Percentiles rank a stretch among this genome's conserved stretches.
phyloP scores from a whole-genome alignment of 768 basidiomycete species.

The Fomitopsis serialis region DNA sequence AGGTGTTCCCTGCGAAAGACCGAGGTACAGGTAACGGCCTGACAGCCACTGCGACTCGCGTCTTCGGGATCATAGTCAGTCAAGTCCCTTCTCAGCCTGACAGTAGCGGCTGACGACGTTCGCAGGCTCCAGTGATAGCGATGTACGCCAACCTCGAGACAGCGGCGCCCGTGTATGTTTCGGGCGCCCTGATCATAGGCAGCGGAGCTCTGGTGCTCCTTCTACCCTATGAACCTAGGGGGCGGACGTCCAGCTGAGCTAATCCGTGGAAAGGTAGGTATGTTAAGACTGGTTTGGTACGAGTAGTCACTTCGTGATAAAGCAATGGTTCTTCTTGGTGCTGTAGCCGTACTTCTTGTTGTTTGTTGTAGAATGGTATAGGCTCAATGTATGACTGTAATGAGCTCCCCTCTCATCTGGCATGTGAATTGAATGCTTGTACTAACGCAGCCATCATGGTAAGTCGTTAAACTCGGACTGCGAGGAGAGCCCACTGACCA shows the following conservation, averaged over 20 bases:
- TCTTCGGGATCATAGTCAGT: slow-evolving; percentile 67
- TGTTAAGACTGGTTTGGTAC: background rate
- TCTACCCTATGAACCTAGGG: slow-evolving; percentile 70
- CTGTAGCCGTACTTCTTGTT: background rate
- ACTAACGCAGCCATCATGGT: too few relatives aligned
- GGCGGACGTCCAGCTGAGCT: slow-evolving; percentile 60
- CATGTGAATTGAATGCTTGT: too few relatives aligned
- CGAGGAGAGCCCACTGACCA: too few relatives aligned
- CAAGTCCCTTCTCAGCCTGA: background rate
- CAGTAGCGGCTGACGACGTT: background rate
- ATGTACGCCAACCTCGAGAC: slow-evolving; percentile 61
- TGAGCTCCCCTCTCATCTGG: too few relatives aligned
- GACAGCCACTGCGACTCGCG: slow-evolving; percentile 50
- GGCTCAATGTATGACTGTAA: too few relatives aligned
- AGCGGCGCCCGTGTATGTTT: slow-evolving; percentile 66
- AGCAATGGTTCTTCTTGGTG: slow-evolving; percentile 17
- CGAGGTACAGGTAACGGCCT: slow-evolving; percentile 70
- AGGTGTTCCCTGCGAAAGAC: slow-evolving; percentile 68
- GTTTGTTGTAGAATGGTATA: too few relatives aligned
- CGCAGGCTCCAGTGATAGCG: slow-evolving; percentile 66
- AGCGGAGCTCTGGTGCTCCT: slow-evolving; percentile 56
- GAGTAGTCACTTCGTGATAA: slow-evolving; percentile 34
- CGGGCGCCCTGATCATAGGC: slow-evolving; percentile 57
- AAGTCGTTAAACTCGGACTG: too few relatives aligned
- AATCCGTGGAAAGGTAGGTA: slow-evolving; percentile 1